These are phyloP conservation scores for Solanum neorickii DNA, from an alignment of 257 asterid species.

Conservation along the genomic window DNA sequence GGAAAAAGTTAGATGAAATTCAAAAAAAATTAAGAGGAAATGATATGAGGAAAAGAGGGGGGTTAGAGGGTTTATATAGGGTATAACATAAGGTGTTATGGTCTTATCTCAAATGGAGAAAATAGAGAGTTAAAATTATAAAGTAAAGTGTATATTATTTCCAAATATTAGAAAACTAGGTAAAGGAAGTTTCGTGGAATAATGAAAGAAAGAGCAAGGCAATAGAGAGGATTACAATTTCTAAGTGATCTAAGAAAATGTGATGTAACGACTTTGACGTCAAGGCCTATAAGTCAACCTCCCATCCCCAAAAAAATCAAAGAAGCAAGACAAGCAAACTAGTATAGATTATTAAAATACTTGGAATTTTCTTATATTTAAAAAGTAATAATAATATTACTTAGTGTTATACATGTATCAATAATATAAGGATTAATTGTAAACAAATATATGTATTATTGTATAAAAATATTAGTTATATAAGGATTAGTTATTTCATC, in stretches of 20 bases:
- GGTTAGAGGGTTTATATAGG: not conserved
- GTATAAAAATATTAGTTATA: no score
- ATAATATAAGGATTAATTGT: no score
- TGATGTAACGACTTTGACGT: slow-evolving; percentile 38
- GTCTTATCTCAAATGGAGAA: not conserved
- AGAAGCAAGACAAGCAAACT: not conserved
- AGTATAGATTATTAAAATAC: not conserved
- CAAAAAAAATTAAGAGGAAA: not conserved
- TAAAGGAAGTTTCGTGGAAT: slow-evolving; percentile 39
- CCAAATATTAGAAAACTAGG: not conserved
- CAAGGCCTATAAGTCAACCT: slow-evolving; percentile 22
- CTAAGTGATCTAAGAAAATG: not conserved
- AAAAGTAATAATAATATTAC: not conserved
- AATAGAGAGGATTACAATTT: not conserved
- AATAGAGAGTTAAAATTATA: not conserved
- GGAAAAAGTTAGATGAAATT: not conserved
- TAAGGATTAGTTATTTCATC: no score
- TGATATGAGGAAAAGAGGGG: not conserved
- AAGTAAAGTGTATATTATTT: not conserved
- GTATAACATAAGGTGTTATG: not conserved
- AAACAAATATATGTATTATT: no score
- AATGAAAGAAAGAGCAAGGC: slow-evolving; percentile 26
- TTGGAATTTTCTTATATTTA: no score
- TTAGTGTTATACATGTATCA: not conserved
- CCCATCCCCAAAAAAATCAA: not conserved